phyloP scores from a whole-genome alignment of 129 eudicot genomes.

The Oenanthe sinensis region DNA sequence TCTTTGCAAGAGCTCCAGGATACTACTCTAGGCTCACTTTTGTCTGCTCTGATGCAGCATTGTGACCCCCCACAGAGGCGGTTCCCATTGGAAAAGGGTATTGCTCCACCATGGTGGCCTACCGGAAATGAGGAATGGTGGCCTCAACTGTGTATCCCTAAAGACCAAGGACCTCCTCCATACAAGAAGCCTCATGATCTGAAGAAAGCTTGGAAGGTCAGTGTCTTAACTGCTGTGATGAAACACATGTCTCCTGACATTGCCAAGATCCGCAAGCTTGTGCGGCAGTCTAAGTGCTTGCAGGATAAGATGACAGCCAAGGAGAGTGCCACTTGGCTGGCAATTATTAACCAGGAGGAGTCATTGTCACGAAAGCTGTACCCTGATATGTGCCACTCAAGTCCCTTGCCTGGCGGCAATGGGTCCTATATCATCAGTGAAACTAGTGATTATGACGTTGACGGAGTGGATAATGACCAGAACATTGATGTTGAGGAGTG shows the following conservation, averaged over 20 bases:
- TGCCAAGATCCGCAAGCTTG: constrained; percentile 65
- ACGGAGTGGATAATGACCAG: constrained; percentile 49
- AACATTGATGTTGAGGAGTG: constrained; percentile 40
- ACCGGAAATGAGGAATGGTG: constrained; percentile 76
- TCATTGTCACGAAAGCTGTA: constrained; percentile 39
- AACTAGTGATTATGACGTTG: constrained; percentile 64
- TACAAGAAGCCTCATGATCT: constrained; percentile 80
- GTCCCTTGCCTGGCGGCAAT: constrained; percentile 21
- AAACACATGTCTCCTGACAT: constrained; percentile 73
- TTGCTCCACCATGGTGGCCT: constrained; percentile 91
- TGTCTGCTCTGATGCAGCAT: constrained; percentile 76
- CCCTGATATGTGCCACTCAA: constrained; percentile 46
- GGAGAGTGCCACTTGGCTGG: constrained; percentile 76
- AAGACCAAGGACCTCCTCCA: constrained; percentile 68
- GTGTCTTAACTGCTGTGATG: constrained; percentile 68
- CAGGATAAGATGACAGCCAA: constrained; percentile 80
- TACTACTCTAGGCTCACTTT: constrained; percentile 66
- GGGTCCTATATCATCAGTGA: constrained; percentile 47
- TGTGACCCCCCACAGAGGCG: constrained; percentile 80
- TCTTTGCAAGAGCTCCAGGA: constrained; percentile 75
- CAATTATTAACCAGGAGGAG: constrained; percentile 65
- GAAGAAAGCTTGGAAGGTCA: constrained; percentile 69
- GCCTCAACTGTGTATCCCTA: constrained; percentile 47
- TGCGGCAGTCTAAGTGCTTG: constrained; percentile 66
- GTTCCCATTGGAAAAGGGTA: constrained; percentile 68